Evolutionary conservation across 2,329 filamentous ascomycete species (phyloP).

Genomic region (Fusarium paranaense): DNA sequence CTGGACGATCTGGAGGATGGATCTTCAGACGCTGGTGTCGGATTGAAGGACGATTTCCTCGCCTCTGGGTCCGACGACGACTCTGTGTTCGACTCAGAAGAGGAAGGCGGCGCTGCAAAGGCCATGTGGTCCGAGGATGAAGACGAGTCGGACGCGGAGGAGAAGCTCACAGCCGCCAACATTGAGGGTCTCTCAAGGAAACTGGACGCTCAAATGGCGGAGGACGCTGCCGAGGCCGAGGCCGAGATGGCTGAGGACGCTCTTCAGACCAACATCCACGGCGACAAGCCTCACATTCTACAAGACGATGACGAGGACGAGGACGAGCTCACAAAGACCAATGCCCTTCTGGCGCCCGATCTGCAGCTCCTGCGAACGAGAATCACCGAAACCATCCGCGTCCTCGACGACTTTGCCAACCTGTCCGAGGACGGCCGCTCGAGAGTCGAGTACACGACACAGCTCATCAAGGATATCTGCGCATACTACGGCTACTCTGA

Average conservation of each 20-base stretch:
- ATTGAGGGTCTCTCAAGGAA: conserved; percentile 91
- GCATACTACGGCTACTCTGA: conserved; percentile 96
- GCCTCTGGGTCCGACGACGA: conserved; percentile 66
- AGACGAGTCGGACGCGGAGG: conserved; percentile 87
- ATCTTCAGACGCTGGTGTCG: conserved; percentile 52
- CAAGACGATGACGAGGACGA: conserved; percentile 72
- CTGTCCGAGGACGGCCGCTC: conserved; percentile 84
- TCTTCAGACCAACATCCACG: conserved; percentile 92
- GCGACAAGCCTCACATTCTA: conserved; percentile 76
- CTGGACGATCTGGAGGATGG: conserved; percentile 61
- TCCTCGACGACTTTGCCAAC: conserved; percentile 88
- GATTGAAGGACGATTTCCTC: conserved; percentile 70
- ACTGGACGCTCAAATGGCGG: conserved; percentile 80
- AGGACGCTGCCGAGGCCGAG: conserved; percentile 85
- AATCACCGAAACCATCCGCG: conserved; percentile 92
- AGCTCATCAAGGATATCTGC: conserved; percentile 92
- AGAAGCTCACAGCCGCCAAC: conserved; percentile 93
- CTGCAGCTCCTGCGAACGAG: conserved; percentile 87
- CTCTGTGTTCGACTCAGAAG: conserved; percentile 79
- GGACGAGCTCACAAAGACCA: conserved; percentile 67
- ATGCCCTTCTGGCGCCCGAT: conserved; percentile 82
- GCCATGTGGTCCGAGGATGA: conserved; percentile 96
- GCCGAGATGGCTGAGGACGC: conserved; percentile 87
- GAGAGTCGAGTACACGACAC: conserved; percentile 86
- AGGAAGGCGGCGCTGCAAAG: conserved; percentile 63